Percentiles rank a stretch among this genome's conserved stretches.
Conservation (phyloP, 148 eudicot genomes). For the Polygonum maritimum region DNA sequence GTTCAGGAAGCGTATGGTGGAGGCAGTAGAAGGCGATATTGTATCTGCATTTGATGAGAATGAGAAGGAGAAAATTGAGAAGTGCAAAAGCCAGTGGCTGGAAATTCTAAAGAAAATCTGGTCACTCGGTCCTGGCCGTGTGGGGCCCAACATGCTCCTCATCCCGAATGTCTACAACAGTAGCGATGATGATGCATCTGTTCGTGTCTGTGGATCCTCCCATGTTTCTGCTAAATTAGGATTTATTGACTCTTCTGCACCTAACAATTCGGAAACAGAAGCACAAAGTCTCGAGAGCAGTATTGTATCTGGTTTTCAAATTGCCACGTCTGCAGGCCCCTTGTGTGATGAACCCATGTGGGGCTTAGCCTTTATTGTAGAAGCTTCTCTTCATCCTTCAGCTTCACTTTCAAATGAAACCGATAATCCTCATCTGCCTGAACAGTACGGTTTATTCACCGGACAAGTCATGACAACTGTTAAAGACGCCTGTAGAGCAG, state of each 20-base stretch:
- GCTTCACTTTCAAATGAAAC: slow-evolving; percentile 21
- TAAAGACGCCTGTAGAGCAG: slow-evolving; percentile 78
- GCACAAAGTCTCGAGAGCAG: slow-evolving; percentile 70
- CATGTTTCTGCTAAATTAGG: slow-evolving; percentile 72
- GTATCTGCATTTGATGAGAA: slow-evolving; percentile 33
- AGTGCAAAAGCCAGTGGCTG: slow-evolving; percentile 46
- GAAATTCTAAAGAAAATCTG: slow-evolving; percentile 68
- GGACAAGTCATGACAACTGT: slow-evolving; percentile 94
- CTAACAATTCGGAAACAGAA: slow-evolving; percentile 35
- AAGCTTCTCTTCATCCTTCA: slow-evolving; percentile 47
- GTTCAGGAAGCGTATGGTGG: slow-evolving; percentile 57
- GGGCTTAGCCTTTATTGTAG: slow-evolving; percentile 81
- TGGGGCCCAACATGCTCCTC: slow-evolving; percentile 83
- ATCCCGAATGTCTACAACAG: slow-evolving; percentile 32
- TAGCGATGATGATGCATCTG: slow-evolving; percentile 27
- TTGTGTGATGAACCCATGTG: slow-evolving; percentile 96
- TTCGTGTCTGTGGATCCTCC: slow-evolving; percentile 52
- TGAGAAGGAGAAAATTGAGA: slow-evolving; percentile 47
- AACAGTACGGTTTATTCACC: slow-evolving; percentile 67
- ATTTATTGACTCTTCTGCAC: slow-evolving; percentile 26
- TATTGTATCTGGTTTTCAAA: slow-evolving; percentile 78
- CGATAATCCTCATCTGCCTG: slow-evolving; percentile 35
- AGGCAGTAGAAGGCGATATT: slow-evolving; percentile 60
- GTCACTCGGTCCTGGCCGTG: slow-evolving; percentile 85
- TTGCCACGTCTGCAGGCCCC: slow-evolving; percentile 89